These are phyloP conservation scores for Alopecurus myosuroides DNA, from an alignment of 176 grass and related monocot genomes.

Conservation along the genomic window DNA sequence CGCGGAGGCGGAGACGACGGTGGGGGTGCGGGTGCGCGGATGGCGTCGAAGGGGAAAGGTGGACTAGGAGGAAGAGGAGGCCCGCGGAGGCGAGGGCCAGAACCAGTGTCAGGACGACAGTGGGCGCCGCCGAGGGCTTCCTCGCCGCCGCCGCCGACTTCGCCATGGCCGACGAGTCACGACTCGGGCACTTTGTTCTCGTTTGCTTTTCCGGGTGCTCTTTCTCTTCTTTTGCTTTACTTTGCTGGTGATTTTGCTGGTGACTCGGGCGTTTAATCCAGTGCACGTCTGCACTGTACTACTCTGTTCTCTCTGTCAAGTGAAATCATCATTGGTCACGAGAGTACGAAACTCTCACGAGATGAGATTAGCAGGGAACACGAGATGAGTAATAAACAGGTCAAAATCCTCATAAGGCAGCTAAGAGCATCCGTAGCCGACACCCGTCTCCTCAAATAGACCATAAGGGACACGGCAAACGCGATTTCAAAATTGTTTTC, in stretches of 20 bases:
- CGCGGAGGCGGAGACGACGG: conserved; percentile 84
- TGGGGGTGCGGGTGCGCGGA: conserved; percentile 33
- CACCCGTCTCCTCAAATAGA: too few species aligned
- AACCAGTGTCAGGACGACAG: conserved; percentile 15
- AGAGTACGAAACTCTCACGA: too few species aligned
- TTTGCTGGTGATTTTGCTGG: not conserved
- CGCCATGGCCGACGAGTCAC: conserved; percentile 31
- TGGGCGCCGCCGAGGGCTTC: conserved; percentile 31
- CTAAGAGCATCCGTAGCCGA: too few species aligned
- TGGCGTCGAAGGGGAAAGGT: conserved; percentile 41
- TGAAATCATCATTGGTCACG: too few species aligned
- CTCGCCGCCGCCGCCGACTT: conserved; percentile 17
- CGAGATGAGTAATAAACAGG: too few species aligned
- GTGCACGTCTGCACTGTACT: too few species aligned
- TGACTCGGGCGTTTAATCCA: too few species aligned
- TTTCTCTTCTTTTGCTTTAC: not conserved
- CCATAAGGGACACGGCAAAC: too few species aligned
- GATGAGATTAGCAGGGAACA: too few species aligned
- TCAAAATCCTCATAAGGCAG: too few species aligned
- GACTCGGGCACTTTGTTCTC: not conserved
- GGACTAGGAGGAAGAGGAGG: conserved; percentile 52
- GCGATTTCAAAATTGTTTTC: too few species aligned
- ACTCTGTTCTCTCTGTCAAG: too few species aligned
- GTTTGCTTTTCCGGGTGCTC: not conserved
- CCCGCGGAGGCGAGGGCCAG: conserved; percentile 35